Conservation (phyloP, 257 asterid genomes). For the Jacaranda mimosifolia region DNA sequence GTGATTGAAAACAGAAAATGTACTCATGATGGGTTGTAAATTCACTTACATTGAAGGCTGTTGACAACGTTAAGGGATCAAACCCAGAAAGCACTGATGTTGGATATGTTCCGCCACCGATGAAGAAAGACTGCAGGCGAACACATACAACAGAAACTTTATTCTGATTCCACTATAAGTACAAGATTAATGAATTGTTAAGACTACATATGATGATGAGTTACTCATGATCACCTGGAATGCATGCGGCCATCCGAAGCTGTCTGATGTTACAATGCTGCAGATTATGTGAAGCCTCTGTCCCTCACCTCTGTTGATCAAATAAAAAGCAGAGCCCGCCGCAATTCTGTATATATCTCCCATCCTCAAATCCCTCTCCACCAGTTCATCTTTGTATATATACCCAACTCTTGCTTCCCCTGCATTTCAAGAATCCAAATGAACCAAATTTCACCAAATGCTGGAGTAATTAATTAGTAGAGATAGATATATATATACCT, state of each 20-base stretch:
- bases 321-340: constrained; percentile 86
- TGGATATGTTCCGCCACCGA: constrained; percentile 86
- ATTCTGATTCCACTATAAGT: too few species aligned
- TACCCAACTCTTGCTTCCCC: constrained; percentile 86
- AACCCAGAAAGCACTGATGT: constrained; percentile 82
- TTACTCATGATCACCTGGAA: constrained; percentile 58
- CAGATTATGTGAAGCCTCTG: constrained; percentile 76
- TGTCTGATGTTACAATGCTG: constrained; percentile 70
- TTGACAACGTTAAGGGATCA: constrained; percentile 65
- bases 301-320: constrained; percentile 65
- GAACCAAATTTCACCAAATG: background rate
- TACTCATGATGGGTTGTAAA: too few species aligned
- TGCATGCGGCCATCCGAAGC: constrained; percentile 50
- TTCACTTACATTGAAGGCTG: constrained; percentile 77
- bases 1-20: too few species aligned
- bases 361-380: constrained; percentile 59
- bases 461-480: background rate
- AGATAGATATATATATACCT: constrained; percentile 47
- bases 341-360: constrained; percentile 81
- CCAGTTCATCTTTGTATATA: constrained; percentile 75
- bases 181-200: too few species aligned
- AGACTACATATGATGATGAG: too few species aligned
- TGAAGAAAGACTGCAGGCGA: constrained; percentile 70
- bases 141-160: background rate
- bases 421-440: constrained; percentile 41